Percentiles rank a stretch among this genome's conserved stretches.
Conservation (phyloP, 75 land plant species). For the Pinus tabuliformis region DNA sequence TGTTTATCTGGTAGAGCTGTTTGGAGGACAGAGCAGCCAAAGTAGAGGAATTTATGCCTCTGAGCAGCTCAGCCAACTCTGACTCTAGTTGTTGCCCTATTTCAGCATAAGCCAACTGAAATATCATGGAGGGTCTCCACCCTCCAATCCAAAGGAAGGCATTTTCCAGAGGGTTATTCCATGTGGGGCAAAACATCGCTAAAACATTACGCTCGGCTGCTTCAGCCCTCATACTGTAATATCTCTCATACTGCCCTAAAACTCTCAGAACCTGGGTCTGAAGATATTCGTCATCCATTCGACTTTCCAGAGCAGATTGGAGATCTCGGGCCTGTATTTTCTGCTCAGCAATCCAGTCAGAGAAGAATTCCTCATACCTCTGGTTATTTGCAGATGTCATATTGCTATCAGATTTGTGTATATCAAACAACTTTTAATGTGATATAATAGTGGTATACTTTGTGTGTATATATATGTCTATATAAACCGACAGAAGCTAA, state of each 20-base stretch:
- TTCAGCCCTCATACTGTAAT: slow-evolving; percentile 25
- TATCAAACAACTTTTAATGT: too few species aligned
- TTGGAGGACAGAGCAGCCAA: slow-evolving; percentile 37
- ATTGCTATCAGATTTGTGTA: too few species aligned
- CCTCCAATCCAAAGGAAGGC: slow-evolving; percentile 73
- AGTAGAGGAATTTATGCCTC: slow-evolving; percentile 35
- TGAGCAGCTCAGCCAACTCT: slow-evolving; percentile 30
- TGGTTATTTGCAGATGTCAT: too few species aligned
- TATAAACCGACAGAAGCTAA: too few species aligned
- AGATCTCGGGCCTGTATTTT: neutral
- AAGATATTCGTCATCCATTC: neutral
- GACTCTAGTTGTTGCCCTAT: slow-evolving; percentile 53
- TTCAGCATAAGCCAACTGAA: slow-evolving; percentile 65
- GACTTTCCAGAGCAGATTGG: neutral
- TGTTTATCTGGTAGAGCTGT: slow-evolving; percentile 41
- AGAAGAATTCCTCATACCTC: neutral
- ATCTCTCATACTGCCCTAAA: slow-evolving; percentile 36
- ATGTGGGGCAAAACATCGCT: slow-evolving; percentile 37
- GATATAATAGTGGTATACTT: too few species aligned
- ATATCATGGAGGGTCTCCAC: slow-evolving; percentile 65
- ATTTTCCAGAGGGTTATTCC: slow-evolving; percentile 53
- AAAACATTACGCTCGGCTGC: slow-evolving; percentile 22
- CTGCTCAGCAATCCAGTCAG: neutral
- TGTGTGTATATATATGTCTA: too few species aligned
- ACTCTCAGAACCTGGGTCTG: slow-evolving; percentile 18